Percentiles rank a stretch among this genome's conserved stretches.
Evolutionary conservation across 2,329 filamentous ascomycete species (phyloP).

Genomic region (Xylariaceae sp.): DNA sequence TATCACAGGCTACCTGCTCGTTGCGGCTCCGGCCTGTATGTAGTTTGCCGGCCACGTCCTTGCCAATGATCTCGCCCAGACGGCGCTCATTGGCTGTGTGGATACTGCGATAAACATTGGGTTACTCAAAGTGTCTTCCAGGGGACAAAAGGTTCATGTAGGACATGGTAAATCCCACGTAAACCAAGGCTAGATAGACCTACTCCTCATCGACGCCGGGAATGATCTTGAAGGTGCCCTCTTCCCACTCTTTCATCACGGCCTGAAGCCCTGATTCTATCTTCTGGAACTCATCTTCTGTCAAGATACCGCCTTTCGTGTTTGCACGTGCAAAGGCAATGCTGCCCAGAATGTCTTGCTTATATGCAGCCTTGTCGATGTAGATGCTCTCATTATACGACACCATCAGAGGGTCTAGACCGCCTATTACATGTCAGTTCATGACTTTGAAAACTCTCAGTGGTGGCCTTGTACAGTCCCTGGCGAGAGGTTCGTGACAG

Average conservation of each 20-base stretch:
- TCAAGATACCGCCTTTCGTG: slow-evolving; percentile 67
- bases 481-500: too few relatives aligned
- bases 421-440: slow-evolving; percentile 55
- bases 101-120: background rate
- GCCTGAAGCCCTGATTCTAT: slow-evolving; percentile 66
- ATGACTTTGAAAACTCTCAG: too few relatives aligned
- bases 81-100: slow-evolving; percentile 39
- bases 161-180: background rate
- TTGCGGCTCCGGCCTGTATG: slow-evolving; percentile 85
- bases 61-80: slow-evolving; percentile 79
- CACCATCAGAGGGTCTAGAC: slow-evolving; percentile 79
- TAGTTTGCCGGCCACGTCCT: slow-evolving; percentile 78
- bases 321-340: slow-evolving; percentile 82
- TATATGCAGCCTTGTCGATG: slow-evolving; percentile 73
- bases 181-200: background rate
- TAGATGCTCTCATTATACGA: slow-evolving; percentile 79
- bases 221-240: slow-evolving; percentile 45
- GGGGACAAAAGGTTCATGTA: background rate
- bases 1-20: slow-evolving; percentile 84
- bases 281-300: slow-evolving; percentile 62
- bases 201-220: slow-evolving; percentile 46
- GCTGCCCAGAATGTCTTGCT: slow-evolving; percentile 72
- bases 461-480: too few relatives aligned
- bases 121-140: too few relatives aligned
- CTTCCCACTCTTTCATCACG: slow-evolving; percentile 50